These are phyloP conservation scores for Protomyces gravidus DNA, from an alignment of 1,139 yeast species.

Conservation along the genomic window DNA sequence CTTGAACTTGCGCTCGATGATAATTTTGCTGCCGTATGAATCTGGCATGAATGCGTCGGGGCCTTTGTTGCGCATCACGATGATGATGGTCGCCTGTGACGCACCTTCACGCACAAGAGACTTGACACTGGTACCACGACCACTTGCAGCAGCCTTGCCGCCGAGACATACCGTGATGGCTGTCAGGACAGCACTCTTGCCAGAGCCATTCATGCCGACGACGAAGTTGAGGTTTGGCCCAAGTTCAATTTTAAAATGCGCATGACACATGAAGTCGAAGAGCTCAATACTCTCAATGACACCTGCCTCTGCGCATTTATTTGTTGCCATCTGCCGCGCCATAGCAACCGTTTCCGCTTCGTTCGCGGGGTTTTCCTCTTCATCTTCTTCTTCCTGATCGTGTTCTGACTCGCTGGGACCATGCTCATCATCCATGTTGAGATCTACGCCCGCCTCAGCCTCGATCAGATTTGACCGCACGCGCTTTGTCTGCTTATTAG, in stretches of 20 bases:
- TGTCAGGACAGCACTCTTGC: slow-evolving; percentile 87
- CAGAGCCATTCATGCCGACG: slow-evolving; percentile 92
- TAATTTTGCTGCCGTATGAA: slow-evolving; percentile 62
- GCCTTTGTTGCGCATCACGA: slow-evolving; percentile 47
- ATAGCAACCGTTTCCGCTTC: not conserved
- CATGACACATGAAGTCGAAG: slow-evolving; percentile 51
- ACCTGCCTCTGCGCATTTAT: slow-evolving; percentile 28
- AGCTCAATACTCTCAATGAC: slow-evolving; percentile 29
- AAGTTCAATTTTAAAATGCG: slow-evolving; percentile 64
- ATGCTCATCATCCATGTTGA: too few species aligned
- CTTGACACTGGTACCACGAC: slow-evolving; percentile 69
- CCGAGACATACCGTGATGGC: slow-evolving; percentile 90
- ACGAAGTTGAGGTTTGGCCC: slow-evolving; percentile 87
- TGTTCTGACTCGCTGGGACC: not conserved
- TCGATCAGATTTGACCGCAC: not conserved
- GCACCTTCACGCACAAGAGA: slow-evolving; percentile 76
- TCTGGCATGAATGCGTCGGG: slow-evolving; percentile 60
- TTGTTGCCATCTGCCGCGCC: not conserved
- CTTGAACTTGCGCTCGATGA: slow-evolving; percentile 64
- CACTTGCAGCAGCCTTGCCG: slow-evolving; percentile 89
- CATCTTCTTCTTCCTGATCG: not conserved
- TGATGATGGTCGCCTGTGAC: slow-evolving; percentile 36
- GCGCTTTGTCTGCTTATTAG: not conserved
- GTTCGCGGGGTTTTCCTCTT: not conserved
- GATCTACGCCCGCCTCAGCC: not conserved